A percentile compares a stretch with the other conserved stretches of the same genome.
Evolutionary conservation across 192 early-diverging fungal species (phyloP).

Genomic region (Coemansia sp.): DNA sequence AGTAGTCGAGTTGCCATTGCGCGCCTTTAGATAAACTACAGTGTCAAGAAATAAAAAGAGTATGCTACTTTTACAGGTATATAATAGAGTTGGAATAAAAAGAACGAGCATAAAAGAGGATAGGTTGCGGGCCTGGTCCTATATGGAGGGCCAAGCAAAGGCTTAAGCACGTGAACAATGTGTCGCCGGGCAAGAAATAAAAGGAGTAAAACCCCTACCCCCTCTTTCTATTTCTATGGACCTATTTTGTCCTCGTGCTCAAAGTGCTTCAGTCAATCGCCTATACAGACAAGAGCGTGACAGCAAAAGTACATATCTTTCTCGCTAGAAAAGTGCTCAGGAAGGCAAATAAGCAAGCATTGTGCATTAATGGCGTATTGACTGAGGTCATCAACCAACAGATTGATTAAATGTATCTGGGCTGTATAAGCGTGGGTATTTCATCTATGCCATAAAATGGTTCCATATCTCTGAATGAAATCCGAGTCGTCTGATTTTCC

Average conservation of each 20-base stretch:
- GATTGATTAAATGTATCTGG: too few species aligned
- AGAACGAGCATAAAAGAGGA: background rate
- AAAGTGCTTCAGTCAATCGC: too few species aligned
- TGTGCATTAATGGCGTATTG: too few species aligned
- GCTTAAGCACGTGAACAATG: constrained; percentile 1
- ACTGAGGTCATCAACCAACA: too few species aligned
- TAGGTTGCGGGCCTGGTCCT: background rate
- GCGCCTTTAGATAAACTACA: background rate
- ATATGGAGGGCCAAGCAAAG: background rate
- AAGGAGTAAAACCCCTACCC: background rate
- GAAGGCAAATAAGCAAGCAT: background rate
- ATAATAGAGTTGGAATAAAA: constrained; percentile 1
- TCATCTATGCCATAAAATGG: too few species aligned
- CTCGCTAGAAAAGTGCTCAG: background rate
- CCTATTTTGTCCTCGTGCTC: background rate
- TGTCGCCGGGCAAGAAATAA: background rate
- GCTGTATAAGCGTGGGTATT: too few species aligned
- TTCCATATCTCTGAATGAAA: too few species aligned
- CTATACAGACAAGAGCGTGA: too few species aligned
- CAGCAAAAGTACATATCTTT: too few species aligned
- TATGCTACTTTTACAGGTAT: constrained; percentile 4
- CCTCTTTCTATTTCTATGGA: background rate
- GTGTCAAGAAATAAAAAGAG: background rate
- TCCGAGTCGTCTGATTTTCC: too few species aligned
- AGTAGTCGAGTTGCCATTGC: constrained; percentile 32